These are phyloP conservation scores for Fusarium nygamai DNA, from an alignment of 2,329 filamentous ascomycete genomes.

Conservation along the genomic window DNA sequence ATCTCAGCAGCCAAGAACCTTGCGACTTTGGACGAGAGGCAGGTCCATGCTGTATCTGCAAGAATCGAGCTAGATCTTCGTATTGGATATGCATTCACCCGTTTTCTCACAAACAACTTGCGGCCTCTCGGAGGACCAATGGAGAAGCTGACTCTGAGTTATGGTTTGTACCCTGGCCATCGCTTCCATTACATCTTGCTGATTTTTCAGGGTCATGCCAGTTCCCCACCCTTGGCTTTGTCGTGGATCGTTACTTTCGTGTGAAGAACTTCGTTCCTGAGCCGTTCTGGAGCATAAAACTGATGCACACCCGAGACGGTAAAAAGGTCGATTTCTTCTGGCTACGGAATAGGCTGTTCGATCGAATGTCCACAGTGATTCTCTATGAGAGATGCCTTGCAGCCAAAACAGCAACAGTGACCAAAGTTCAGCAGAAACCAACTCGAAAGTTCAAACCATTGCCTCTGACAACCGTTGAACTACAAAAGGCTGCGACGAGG, in stretches of 20 bases:
- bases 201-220: slow-evolving; percentile 79
- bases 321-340: slow-evolving; percentile 87
- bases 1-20: slow-evolving; percentile 83
- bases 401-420: slow-evolving; percentile 81
- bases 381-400: slow-evolving; percentile 86
- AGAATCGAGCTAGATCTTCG: slow-evolving; percentile 93
- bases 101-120: slow-evolving; percentile 85
- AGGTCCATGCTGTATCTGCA: slow-evolving; percentile 87
- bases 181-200: background rate
- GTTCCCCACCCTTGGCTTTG: slow-evolving; percentile 95
- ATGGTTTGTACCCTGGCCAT: slow-evolving; percentile 63
- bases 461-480: slow-evolving; percentile 92
- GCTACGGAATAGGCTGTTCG: slow-evolving; percentile 85
- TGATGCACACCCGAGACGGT: slow-evolving; percentile 79
- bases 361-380: slow-evolving; percentile 81
- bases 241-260: slow-evolving; percentile 94
- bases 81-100: slow-evolving; percentile 91
- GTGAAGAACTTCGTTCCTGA: slow-evolving; percentile 95
- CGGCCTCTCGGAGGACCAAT: slow-evolving; percentile 75
- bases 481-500: slow-evolving; percentile 93
- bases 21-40: slow-evolving; percentile 81
- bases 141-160: slow-evolving; percentile 76
- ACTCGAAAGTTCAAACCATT: slow-evolving; percentile 95
- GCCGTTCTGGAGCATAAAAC: slow-evolving; percentile 89
- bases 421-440: slow-evolving; percentile 87